These are phyloP conservation scores for Dactylonectria macrodidyma DNA, from an alignment of 2,329 filamentous ascomycete species.

Conservation along the genomic window DNA sequence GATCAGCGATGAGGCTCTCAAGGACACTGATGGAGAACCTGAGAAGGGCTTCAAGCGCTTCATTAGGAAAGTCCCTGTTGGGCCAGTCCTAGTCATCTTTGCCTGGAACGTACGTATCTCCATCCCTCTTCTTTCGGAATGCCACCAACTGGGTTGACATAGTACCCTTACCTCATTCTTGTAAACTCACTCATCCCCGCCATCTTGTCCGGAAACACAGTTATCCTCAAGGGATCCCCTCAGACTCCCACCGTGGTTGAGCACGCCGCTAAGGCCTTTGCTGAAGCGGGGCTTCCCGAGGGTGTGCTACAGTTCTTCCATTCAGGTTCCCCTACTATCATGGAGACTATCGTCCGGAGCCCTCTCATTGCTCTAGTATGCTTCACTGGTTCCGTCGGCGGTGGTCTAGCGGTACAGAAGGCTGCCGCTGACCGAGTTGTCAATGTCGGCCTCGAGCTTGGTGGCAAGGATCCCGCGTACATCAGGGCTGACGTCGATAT, in stretches of 20 bases:
- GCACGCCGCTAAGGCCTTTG: slow-evolving; percentile 83
- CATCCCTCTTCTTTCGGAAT: background rate
- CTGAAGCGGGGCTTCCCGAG: slow-evolving; percentile 83
- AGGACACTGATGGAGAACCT: slow-evolving; percentile 84
- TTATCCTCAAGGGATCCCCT: slow-evolving; percentile 94
- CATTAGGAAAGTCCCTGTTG: slow-evolving; percentile 89
- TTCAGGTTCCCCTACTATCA: slow-evolving; percentile 81
- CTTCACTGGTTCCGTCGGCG: slow-evolving; percentile 94
- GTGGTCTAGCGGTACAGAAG: slow-evolving; percentile 87
- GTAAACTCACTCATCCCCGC: slow-evolving; percentile 94
- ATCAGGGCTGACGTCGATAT: slow-evolving; percentile 88
- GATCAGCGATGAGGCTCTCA: slow-evolving; percentile 83
- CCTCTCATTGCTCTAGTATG: slow-evolving; percentile 86
- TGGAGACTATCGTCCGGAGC: slow-evolving; percentile 84
- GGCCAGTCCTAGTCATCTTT: slow-evolving; percentile 90
- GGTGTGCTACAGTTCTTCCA: slow-evolving; percentile 95
- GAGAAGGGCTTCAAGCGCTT: slow-evolving; percentile 93
- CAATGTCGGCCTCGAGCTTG: slow-evolving; percentile 90
- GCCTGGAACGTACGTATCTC: slow-evolving; percentile 89
- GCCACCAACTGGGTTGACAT: slow-evolving; percentile 24
- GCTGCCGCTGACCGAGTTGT: slow-evolving; percentile 88
- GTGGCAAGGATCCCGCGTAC: slow-evolving; percentile 96
- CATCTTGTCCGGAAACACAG: slow-evolving; percentile 89
- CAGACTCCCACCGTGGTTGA: slow-evolving; percentile 95
- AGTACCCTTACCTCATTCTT: slow-evolving; percentile 96